Evolutionary conservation across 768 basidiomycete species (phyloP).

Genomic region (Calvatia gigantea): DNA sequence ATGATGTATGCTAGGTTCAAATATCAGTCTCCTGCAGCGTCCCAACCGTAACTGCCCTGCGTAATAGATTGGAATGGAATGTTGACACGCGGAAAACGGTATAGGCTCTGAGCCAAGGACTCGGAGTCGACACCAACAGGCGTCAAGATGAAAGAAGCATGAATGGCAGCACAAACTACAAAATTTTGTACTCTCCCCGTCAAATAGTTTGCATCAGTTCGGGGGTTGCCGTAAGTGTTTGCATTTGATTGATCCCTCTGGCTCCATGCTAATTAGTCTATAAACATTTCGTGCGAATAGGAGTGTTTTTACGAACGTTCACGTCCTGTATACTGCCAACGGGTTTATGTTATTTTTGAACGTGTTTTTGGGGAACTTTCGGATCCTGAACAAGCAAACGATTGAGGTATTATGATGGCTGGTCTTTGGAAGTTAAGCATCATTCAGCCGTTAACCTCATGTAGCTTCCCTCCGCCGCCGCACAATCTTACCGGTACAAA

Average conservation of each 20-base stretch:
- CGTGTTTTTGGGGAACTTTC: slow-evolving; percentile 1
- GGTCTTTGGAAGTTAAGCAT: slow-evolving; percentile 3
- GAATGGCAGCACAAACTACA: neutral
- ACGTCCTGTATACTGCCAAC: neutral
- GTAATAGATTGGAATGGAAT: neutral
- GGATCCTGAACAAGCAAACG: slow-evolving; percentile 6
- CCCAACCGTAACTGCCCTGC: neutral
- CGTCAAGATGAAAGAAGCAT: neutral
- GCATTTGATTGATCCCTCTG: neutral
- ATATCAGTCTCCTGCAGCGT: neutral
- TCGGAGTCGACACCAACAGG: neutral
- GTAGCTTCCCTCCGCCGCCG: neutral
- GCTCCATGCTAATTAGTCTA: neutral
- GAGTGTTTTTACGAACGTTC: neutral
- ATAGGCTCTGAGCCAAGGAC: neutral
- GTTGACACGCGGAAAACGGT: neutral
- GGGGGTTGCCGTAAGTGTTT: neutral
- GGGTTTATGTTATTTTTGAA: slow-evolving; percentile 1
- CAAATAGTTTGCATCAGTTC: neutral
- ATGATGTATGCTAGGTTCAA: neutral
- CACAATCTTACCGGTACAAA: neutral
- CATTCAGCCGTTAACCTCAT: slow-evolving; percentile 8
- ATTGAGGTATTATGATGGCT: neutral
- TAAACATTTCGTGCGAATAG: neutral
- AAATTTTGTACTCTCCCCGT: neutral